A percentile compares a stretch with the other conserved stretches of the same genome.
Conservation (phyloP, 192 early-diverging fungal genomes). For the Piromyces finnis region DNA sequence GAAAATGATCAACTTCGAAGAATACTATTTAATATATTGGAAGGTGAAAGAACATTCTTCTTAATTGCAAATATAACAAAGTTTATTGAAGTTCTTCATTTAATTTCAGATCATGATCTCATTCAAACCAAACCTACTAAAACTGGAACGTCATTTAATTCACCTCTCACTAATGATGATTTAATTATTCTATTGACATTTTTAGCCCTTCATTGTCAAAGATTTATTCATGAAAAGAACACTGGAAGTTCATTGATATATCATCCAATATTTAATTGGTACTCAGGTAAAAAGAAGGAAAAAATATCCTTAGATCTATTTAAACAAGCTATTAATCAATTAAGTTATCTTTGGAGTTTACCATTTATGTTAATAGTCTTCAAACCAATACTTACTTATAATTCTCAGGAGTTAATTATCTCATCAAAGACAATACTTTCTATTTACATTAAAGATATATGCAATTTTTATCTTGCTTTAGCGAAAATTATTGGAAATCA, state of each 20-base stretch:
- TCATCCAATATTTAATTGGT: not conserved
- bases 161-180: not conserved
- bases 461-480: not conserved
- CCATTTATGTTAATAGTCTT: not conserved
- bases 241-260: not conserved
- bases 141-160: not conserved
- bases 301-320: not conserved
- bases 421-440: not conserved
- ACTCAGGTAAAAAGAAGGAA: not conserved
- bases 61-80: not conserved
- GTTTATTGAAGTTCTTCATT: not conserved
- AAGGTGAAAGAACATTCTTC: not conserved
- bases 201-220: not conserved
- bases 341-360: not conserved
- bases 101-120: not conserved
- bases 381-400: not conserved
- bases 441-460: not conserved
- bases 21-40: not conserved
- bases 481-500: slow-evolving; percentile 3
- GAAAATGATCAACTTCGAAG: not conserved
- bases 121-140: not conserved
- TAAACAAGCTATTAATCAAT: not conserved
- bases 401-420: not conserved
- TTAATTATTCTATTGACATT: not conserved
- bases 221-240: not conserved